phyloP scores from a whole-genome alignment of 2,329 filamentous ascomycete species.

The Pseudogymnoascus sp. region DNA sequence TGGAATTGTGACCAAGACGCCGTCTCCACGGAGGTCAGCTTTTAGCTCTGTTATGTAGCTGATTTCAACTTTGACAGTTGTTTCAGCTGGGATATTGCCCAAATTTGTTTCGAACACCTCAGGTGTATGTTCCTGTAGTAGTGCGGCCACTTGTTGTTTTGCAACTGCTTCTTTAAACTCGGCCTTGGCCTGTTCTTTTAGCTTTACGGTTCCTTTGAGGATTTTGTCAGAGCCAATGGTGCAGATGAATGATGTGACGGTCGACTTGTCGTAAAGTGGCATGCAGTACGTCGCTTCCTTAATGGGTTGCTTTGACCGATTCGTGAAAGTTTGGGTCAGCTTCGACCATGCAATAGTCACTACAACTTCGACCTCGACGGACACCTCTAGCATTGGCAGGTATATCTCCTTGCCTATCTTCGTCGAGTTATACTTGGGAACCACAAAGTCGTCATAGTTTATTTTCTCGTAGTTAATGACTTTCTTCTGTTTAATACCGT shows the following conservation, averaged over 20 bases:
- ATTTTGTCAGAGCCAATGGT: slow-evolving; percentile 47
- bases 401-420: slow-evolving; percentile 9
- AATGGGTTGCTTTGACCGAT: slow-evolving; percentile 34
- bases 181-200: slow-evolving; percentile 50
- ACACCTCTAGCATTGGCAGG: slow-evolving; percentile 7
- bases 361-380: background rate
- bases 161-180: slow-evolving; percentile 51
- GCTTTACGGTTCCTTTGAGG: slow-evolving; percentile 57
- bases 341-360: slow-evolving; percentile 9
- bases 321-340: slow-evolving; percentile 47
- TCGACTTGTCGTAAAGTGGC: slow-evolving; percentile 64
- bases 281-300: slow-evolving; percentile 55
- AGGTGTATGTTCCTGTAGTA: slow-evolving; percentile 50
- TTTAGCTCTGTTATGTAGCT: slow-evolving; percentile 63
- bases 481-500: background rate
- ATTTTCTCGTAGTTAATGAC: background rate
- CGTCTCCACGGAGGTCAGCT: slow-evolving; percentile 56
- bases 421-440: background rate
- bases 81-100: slow-evolving; percentile 55
- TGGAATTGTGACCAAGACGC: slow-evolving; percentile 60
- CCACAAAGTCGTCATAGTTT: background rate
- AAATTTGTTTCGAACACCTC: slow-evolving; percentile 58
- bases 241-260: slow-evolving; percentile 59
- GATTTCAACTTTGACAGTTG: slow-evolving; percentile 50
- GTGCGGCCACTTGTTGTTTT: slow-evolving; percentile 51